These are phyloP conservation scores for Penicillium maclennaniae DNA, from an alignment of 495 filamentous ascomycete species.

Conservation along the genomic window DNA sequence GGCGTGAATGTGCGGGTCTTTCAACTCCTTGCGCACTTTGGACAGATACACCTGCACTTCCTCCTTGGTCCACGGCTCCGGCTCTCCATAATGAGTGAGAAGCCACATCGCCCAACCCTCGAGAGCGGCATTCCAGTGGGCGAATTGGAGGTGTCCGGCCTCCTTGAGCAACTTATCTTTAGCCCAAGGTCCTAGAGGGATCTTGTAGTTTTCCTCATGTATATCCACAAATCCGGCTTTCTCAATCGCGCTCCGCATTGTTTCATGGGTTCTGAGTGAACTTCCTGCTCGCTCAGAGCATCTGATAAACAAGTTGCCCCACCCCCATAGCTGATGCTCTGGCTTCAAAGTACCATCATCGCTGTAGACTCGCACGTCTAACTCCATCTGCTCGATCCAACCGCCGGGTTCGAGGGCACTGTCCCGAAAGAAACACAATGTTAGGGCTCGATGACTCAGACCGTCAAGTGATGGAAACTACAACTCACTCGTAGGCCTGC, in stretches of 20 bases:
- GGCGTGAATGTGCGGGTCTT: constrained; percentile 2
- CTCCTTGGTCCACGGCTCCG: constrained; percentile 7
- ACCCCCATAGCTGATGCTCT: constrained; percentile 20
- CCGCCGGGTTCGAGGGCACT: constrained; percentile 40
- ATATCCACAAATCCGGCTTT: constrained; percentile 27
- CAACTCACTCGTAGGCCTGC: not conserved
- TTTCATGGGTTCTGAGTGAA: not conserved
- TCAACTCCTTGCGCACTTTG: constrained; percentile 5
- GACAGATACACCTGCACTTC: constrained; percentile 14
- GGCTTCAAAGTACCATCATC: constrained; percentile 37
- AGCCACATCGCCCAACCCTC: constrained; percentile 16
- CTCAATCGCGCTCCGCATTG: constrained; percentile 19
- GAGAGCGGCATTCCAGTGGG: constrained; percentile 9
- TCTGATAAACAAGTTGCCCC: constrained; percentile 14
- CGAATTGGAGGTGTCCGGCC: constrained; percentile 2
- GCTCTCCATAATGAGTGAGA: constrained; percentile 11
- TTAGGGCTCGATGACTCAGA: no score
- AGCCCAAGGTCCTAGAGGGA: constrained; percentile 12
- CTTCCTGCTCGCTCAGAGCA: constrained; percentile 7
- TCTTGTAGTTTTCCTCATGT: constrained; percentile 2
- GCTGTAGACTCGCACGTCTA: constrained; percentile 29
- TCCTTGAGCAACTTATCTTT: constrained; percentile 6
- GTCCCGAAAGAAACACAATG: not conserved
- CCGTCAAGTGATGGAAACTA: no score
- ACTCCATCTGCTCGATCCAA: constrained; percentile 50